Base-by-base conservation (phyloP, 257 asterid genomes). In the Forsythia viridissima region DNA sequence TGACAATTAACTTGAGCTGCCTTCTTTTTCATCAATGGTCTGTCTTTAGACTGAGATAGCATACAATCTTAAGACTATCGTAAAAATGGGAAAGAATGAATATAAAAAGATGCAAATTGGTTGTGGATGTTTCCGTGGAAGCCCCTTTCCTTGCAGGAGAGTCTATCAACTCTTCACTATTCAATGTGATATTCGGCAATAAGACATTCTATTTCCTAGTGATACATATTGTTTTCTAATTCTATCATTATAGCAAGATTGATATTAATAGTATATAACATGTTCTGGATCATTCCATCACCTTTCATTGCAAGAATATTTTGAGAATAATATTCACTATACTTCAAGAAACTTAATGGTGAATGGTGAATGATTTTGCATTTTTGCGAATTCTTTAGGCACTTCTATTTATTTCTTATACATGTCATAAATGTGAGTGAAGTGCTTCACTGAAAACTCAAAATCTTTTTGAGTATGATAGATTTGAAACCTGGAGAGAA, bases 401-500 rank as follows among this genome's bases (percentile, higher is more conserved):
- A 41, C 13, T 73, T 52, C 6, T 18, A 52, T 52, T 16, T 51
- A 30, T 30, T 30, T 30, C 34, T 30, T 30, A 30, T 30, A 51
- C 20, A 13, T 52, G 8, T 37, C 16, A 16, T 24, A 55, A 21
- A 63, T 15, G 44, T 18, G 46, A 46, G 12, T 6, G 30, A 72
- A 6, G 51, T 21, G 70, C 11, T 75, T 61, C 68, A 8, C 24
- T 15, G 6, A 44, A 59, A 41, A 46, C 41, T 66, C 16, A 34
- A 63, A 37, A 41, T 9, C 13, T 65, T n/a, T 30, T 34, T 52
- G 30, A 40, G 36, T 74, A 20, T 75, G 37, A 34, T 37, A 94
- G 98, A 94, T 51, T 40, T 91, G 74, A 92, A 92, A 80, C 90
- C 92, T 4, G 98, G 98, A 70, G 97, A 94, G 80, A 86, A 80